Base-by-base conservation (phyloP, 2,329 filamentous ascomycete species). In the Fusarium devonianum region DNA sequence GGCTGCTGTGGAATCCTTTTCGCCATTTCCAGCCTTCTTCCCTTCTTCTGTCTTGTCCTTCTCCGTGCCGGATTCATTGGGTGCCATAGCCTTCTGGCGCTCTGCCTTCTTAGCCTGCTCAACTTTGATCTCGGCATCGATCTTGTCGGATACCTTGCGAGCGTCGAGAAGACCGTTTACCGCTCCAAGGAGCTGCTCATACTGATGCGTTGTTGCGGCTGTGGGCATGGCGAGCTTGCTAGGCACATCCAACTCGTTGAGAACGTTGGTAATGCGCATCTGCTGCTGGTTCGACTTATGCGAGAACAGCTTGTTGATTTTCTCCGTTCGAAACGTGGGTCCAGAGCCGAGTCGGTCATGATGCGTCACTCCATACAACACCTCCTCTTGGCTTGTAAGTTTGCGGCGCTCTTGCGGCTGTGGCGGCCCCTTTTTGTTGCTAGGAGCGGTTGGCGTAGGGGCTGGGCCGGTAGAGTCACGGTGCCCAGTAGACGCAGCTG, bases 291-390 rank as follows among this genome's bases (percentile, higher is more conserved):
- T 84, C 12, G 83, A 88, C 74, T 92, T 92, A 57, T 88, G 88
- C 26, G 86, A 85, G 46, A 91, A 87, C 17, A 90, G 82, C 71
- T 92, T 92, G 61, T 87, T 86, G 49, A 93, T 83, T 69, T 85
- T 87, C 63, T 93, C 89, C 19, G 91, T 91, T 10, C 93, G 89
- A 80, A 97, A 97, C 11, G 90, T 88, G 25, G 96, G 90, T 6
- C 94, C 93, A 7, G 87, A 88, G 2, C 88, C 86, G 28, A 97
- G 80, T 19, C 93, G 89, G 46, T 97, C 93, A 68, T 93, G 88
- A 58, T 90, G 85, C 7, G 88, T 84, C 8, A 99, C 88, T 56
- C 93, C 94, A 67, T 93, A 97, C 23, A 88, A 81, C 56, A 82
- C 73, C 73, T 92, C 87, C 72, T 95, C 88, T 60, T 89, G 84